Conservation (phyloP, 768 basidiomycete species). For the Suillus plorans region DNA sequence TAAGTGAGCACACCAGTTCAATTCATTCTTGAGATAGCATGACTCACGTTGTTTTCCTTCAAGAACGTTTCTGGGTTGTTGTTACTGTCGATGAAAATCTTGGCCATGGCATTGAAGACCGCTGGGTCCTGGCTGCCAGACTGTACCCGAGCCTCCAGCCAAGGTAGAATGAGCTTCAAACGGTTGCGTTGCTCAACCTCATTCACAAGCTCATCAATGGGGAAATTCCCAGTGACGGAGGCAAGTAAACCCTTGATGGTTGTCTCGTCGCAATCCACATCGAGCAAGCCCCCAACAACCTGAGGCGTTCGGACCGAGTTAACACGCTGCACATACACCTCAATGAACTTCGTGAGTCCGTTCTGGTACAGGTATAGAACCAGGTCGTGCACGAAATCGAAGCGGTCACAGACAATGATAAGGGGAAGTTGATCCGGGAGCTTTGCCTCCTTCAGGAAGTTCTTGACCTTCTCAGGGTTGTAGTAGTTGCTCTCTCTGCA, state of each 20-base stretch:
- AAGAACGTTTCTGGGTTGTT: constrained; percentile 97
- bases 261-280: constrained; percentile 96
- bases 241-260: constrained; percentile 94
- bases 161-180: constrained; percentile 94
- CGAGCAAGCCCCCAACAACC: constrained; percentile 93
- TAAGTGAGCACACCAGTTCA: constrained; percentile 9
- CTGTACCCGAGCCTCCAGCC: constrained; percentile 92
- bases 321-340: constrained; percentile 99
- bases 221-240: constrained; percentile 95
- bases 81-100: constrained; percentile 98
- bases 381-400: constrained; percentile 99
- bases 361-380: constrained; percentile 99
- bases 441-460: constrained; percentile 99
- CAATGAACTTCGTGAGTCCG: constrained; percentile 93
- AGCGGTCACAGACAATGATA: constrained; percentile 99
- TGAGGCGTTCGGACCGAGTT: constrained; percentile 97
- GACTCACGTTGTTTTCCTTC: constrained; percentile 94
- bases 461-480: constrained; percentile 99
- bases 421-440: constrained; percentile 94
- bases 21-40: neutral
- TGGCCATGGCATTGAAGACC: constrained; percentile 95
- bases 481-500: constrained; percentile 97
- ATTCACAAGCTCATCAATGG: constrained; percentile 94
- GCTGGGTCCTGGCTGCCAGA: constrained; percentile 93
- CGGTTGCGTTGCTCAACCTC: constrained; percentile 97